These are phyloP conservation scores for Carallia brachiata DNA, from an alignment of 345 rosid species.

Conservation along the genomic window DNA sequence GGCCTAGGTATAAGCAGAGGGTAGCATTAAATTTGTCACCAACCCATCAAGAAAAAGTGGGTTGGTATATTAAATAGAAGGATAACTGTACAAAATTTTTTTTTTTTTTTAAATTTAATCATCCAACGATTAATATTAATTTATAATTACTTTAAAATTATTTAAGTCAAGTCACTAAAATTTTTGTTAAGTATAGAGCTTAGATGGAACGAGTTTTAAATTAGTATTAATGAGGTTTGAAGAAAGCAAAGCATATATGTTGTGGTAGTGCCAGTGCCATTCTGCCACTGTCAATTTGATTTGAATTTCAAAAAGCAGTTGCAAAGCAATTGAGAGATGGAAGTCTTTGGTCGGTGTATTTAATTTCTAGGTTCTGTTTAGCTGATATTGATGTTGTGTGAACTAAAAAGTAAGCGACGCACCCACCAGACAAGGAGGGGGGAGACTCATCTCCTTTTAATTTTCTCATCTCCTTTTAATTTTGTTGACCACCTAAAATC, in stretches of 20 bases:
- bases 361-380: not conserved
- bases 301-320: conserved; percentile 45
- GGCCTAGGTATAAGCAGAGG: conserved; percentile 16
- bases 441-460: no score
- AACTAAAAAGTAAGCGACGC: no score
- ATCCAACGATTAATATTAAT: no score
- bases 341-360: conserved; percentile 29
- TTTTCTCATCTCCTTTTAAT: no score
- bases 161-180: no score
- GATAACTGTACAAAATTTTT: no score
- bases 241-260: conserved; percentile 11
- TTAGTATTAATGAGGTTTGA: conserved; percentile 52
- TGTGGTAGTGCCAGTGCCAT: conserved; percentile 10
- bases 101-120: no score
- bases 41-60: conserved; percentile 64
- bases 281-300: conserved; percentile 36
- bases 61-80: conserved; percentile 51
- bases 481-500: no score
- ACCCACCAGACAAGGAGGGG: no score
- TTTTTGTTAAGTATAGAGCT: no score
- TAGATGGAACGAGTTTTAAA: conserved; percentile 9
- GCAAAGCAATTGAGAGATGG: conserved; percentile 1
- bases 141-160: no score
- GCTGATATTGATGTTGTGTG: conserved; percentile 1
- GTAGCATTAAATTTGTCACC: conserved; percentile 73